Percentiles rank a stretch among this genome's conserved stretches.
phyloP scores from a whole-genome alignment of 2,329 filamentous ascomycete species.

The Dichotomopilus funicola region DNA sequence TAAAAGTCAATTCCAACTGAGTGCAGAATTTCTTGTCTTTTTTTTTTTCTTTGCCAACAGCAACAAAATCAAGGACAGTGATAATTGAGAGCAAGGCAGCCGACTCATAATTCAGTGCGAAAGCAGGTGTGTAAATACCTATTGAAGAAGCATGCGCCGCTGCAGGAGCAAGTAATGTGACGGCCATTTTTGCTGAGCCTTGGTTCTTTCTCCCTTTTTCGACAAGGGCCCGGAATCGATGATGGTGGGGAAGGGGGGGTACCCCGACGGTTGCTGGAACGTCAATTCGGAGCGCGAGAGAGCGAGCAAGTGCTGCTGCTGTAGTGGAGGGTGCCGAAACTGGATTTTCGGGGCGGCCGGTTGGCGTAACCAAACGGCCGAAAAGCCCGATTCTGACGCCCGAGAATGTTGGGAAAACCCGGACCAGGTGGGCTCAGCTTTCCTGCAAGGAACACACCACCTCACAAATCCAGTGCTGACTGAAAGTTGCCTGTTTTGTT shows the following conservation, averaged over 20 bases:
- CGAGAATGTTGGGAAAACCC: not conserved
- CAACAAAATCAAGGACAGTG: conserved; percentile 1
- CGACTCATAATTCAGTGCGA: conserved; percentile 18
- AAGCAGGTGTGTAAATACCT: conserved; percentile 27
- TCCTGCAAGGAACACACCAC: conserved; percentile 13
- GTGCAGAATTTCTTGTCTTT: conserved; percentile 13
- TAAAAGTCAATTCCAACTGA: not conserved
- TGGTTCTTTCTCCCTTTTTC: not conserved
- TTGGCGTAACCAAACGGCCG: conserved; percentile 1
- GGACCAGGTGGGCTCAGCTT: not conserved
- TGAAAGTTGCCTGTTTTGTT: not conserved
- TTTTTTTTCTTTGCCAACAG: conserved; percentile 6
- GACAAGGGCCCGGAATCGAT: not conserved
- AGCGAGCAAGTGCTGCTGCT: not conserved
- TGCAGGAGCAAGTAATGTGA: conserved; percentile 27
- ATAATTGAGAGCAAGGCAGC: conserved; percentile 3
- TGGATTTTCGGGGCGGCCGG: not conserved
- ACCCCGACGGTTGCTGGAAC: not conserved
- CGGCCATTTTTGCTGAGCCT: conserved; percentile 24
- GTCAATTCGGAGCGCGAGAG: not conserved
- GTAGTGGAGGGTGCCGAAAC: conserved; percentile 1
- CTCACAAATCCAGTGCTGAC: not conserved
- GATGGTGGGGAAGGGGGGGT: not conserved
- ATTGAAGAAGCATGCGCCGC: conserved; percentile 26
- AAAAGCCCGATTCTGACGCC: conserved; percentile 1